Conservation (phyloP, 164 flowering plant species). For the Brasenia schreberi region DNA sequence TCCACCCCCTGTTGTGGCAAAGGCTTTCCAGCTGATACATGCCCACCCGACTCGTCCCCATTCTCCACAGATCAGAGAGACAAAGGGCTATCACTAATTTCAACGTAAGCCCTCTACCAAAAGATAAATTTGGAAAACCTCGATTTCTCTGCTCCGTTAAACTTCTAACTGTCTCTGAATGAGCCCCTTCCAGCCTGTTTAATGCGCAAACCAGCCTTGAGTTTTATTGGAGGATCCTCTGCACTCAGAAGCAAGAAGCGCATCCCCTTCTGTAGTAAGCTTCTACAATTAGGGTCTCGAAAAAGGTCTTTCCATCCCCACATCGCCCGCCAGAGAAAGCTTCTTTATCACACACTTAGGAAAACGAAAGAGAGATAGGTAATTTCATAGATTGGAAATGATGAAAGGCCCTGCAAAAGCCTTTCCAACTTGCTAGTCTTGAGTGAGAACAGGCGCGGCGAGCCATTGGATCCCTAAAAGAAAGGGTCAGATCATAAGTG, state of each 20-base stretch:
- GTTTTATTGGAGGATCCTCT: constrained; percentile 56
- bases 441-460: too few species aligned
- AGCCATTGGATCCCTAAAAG: too few species aligned
- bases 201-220: constrained; percentile 56
- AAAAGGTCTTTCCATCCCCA: too few species aligned
- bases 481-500: too few species aligned
- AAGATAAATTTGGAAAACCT: too few species aligned
- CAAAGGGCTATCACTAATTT: neutral
- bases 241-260: constrained; percentile 26
- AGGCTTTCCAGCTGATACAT: constrained; percentile 35
- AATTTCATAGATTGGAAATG: too few species aligned
- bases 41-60: neutral
- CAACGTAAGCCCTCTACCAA: neutral
- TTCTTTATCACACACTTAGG: too few species aligned
- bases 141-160: neutral
- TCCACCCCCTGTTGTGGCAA: constrained; percentile 57
- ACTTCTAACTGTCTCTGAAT: constrained; percentile 58
- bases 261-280: constrained; percentile 13
- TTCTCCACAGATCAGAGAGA: neutral
- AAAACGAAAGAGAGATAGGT: too few species aligned
- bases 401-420: too few species aligned
- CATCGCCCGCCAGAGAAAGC: too few species aligned
- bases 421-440: too few species aligned
- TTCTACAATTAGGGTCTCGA: too few species aligned
- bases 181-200: constrained; percentile 90